phyloP scores from a whole-genome alignment of 2,329 filamentous ascomycete genomes.

The Myotisia sp. region DNA sequence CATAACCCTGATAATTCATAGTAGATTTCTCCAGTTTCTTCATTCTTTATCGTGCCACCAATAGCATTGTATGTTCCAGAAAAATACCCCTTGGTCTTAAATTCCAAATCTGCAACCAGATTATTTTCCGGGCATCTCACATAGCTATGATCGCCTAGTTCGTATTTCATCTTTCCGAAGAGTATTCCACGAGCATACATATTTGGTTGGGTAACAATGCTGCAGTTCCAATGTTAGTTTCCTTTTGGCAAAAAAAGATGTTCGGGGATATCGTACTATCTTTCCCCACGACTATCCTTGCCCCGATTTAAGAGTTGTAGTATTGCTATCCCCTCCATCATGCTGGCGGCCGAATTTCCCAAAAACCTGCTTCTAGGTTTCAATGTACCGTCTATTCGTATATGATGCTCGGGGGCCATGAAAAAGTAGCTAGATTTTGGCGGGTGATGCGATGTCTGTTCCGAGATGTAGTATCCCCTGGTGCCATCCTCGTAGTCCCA shows the following conservation, averaged over 20 bases:
- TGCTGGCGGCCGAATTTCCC: conserved; percentile 89
- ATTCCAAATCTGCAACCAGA: conserved; percentile 80
- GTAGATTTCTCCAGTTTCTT: conserved; percentile 70
- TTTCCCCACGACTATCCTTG: conserved; percentile 52
- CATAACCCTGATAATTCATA: conserved; percentile 86
- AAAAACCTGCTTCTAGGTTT: conserved; percentile 92
- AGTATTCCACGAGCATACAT: conserved; percentile 97
- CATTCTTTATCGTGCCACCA: conserved; percentile 77
- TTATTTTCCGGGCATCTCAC: conserved; percentile 81
- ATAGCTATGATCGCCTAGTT: conserved; percentile 89
- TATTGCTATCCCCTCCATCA: conserved; percentile 95
- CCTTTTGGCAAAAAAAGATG: neutral
- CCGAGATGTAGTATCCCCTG: conserved; percentile 85
- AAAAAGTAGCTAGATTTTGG: conserved; percentile 99
- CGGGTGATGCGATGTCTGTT: conserved; percentile 95
- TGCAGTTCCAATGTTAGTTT: conserved; percentile 24
- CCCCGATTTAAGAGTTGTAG: conserved; percentile 69
- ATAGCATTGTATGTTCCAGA: conserved; percentile 94
- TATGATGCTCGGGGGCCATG: conserved; percentile 84
- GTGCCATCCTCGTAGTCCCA: conserved; percentile 83
- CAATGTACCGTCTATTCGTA: conserved; percentile 86
- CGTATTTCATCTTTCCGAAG: conserved; percentile 99
- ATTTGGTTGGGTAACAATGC: conserved; percentile 89
- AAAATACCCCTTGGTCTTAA: conserved; percentile 97
- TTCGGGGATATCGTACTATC: conserved; percentile 54